These are phyloP conservation scores for Melanogaster broomeanus DNA, from an alignment of 768 basidiomycete genomes.

Conservation along the genomic window DNA sequence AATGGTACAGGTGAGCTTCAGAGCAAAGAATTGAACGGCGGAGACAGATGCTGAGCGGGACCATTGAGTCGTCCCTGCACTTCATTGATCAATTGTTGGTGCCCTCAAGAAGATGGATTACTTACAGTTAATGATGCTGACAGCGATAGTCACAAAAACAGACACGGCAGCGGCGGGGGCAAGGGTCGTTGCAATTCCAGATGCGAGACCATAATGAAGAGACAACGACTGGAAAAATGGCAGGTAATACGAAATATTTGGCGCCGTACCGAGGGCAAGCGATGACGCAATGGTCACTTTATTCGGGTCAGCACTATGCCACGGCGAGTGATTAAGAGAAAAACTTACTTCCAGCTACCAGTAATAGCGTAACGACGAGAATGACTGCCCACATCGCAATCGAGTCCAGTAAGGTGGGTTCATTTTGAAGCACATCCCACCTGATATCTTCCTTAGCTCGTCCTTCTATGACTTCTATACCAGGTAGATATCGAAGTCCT, in stretches of 20 bases:
- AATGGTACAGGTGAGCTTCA: conserved; percentile 65
- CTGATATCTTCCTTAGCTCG: conserved; percentile 81
- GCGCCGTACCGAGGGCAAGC: conserved; percentile 65
- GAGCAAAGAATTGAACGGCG: conserved; percentile 53
- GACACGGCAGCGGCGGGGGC: conserved; percentile 65
- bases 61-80: conserved; percentile 52
- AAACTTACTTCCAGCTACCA: conserved; percentile 63
- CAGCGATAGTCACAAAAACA: conserved; percentile 56
- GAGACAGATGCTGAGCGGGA: conserved; percentile 66
- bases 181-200: conserved; percentile 67
- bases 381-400: conserved; percentile 61
- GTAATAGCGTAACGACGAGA: conserved; percentile 46
- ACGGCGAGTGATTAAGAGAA: not conserved
- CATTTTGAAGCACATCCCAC: conserved; percentile 75
- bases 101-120: conserved; percentile 3
- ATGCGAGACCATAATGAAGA: conserved; percentile 48
- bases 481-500: conserved; percentile 62
- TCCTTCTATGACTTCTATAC: conserved; percentile 72
- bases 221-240: conserved; percentile 61
- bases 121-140: conserved; percentile 60
- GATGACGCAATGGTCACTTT: conserved; percentile 73
- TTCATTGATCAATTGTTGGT: not conserved
- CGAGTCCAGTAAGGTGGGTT: conserved; percentile 46
- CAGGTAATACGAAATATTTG: conserved; percentile 71
- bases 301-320: conserved; percentile 5